Evolutionary conservation across 1,284 basidiomycete genomes (phyloP), one percentile per base, ranked within the genome.

Genomic region (Megacollybia platyphylla): DNA sequence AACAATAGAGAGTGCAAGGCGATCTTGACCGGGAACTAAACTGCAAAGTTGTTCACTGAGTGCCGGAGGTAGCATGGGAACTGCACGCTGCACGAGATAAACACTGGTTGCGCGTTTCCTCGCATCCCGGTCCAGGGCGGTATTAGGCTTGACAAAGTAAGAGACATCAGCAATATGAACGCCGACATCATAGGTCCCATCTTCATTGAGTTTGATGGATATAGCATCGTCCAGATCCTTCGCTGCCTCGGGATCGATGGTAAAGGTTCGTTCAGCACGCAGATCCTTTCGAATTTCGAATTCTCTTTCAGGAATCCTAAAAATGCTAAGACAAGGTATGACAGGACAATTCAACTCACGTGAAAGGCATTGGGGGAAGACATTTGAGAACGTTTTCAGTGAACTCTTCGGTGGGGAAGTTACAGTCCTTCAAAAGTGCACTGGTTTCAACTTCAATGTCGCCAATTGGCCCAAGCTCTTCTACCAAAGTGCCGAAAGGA

Each of bases 391-490:
- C 92, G 53, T 87, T 87, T 39, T 93, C 90, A 10, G 81, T 76
- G 59, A 93, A 93, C 50, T 94, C 90, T 58, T 94, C 90, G 0
- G 87, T 88, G 1, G 90, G 90, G 78, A 93, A 93, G 63, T 97
- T 97, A 70, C 91, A 96, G 60, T 98, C 94, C 62, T 97, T 97
- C 51, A 99, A 73, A 46, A 99, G 68, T 9, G 96, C 96, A 51
- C 89, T 92, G 1, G 94, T 97, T 64, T 98, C 94, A 6, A 97
- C 93, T 62, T 97, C 92, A 41, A 93, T 83, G 52, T 97, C 88
- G 35, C 96, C 96, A 51, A 99, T 98, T n/a, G 90, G 86, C 32
- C 96, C 96, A 39, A 99, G 78, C 61, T 97, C 93, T 59, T 99
- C 96, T 31, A 97, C 94, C 31, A 99, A 70, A 28, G 94, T 96